These are phyloP conservation scores for Euptelea pleiosperma DNA, from an alignment of 164 flowering plant genomes.

Conservation along the genomic window DNA sequence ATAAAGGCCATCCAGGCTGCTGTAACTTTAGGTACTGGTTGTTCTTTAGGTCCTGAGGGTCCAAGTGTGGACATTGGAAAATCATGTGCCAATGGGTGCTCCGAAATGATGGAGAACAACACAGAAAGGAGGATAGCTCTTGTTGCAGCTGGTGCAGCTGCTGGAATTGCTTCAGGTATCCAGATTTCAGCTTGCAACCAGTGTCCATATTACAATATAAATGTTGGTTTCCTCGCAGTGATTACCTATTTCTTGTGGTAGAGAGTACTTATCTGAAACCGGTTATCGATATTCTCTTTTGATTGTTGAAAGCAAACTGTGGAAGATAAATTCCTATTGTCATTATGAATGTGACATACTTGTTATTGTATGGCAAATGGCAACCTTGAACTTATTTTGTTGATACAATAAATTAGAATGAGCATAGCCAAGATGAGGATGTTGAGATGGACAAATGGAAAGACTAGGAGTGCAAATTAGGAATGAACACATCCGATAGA, in stretches of 20 bases:
- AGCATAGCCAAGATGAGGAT: no score
- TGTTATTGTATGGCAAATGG: no score
- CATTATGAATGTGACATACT: no score
- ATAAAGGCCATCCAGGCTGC: slow-evolving; percentile 98
- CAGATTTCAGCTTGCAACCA: background rate
- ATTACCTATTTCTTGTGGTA: background rate
- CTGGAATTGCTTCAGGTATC: slow-evolving; percentile 96
- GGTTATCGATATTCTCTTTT: no score
- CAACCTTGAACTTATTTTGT: no score
- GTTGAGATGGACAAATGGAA: no score
- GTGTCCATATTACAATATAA: background rate
- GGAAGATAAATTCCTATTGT: background rate
- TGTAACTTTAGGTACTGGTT: slow-evolving; percentile 93
- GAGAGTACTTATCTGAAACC: no score
- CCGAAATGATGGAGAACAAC: slow-evolving; percentile 90
- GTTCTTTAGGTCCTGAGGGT: slow-evolving; percentile 99
- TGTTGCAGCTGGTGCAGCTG: slow-evolving; percentile 98
- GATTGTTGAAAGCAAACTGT: background rate
- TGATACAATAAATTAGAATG: no score
- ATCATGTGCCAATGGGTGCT: slow-evolving; percentile 92
- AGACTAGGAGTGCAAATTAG: no score
- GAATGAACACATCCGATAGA: no score
- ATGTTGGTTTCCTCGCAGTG: background rate
- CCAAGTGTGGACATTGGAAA: slow-evolving; percentile 99
- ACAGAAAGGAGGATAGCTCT: slow-evolving; percentile 95